Percentiles rank a stretch among this genome's conserved stretches.
phyloP scores from a whole-genome alignment of 1,139 yeast genomes.

The Lizanozyma gosingica region DNA sequence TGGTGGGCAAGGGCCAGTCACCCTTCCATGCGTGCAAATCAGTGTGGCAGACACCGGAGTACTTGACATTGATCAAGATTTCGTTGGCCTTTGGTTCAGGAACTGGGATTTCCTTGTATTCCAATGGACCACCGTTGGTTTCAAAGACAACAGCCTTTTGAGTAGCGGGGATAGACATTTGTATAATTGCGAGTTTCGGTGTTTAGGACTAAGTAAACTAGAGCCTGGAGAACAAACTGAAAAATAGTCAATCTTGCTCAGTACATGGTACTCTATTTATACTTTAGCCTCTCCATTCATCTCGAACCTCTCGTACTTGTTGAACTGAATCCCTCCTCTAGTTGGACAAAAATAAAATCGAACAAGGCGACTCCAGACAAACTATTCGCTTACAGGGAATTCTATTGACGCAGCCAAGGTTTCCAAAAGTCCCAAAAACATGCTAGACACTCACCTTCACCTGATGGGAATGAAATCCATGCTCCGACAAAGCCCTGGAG shows the following conservation, averaged over 20 bases:
- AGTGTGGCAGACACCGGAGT: conserved; percentile 76
- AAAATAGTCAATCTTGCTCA: not conserved
- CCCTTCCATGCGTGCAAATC: conserved; percentile 78
- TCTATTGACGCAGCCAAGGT: not conserved
- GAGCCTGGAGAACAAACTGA: not conserved
- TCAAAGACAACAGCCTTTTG: conserved; percentile 41
- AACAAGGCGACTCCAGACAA: not conserved
- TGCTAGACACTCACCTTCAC: not conserved
- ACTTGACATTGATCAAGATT: conserved; percentile 56
- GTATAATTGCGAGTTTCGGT: not conserved
- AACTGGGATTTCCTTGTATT: conserved; percentile 56
- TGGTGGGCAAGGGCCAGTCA: conserved; percentile 64
- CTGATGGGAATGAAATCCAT: no score
- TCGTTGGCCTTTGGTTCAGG: conserved; percentile 64
- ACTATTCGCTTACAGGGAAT: not conserved
- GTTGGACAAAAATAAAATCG: not conserved
- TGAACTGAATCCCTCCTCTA: not conserved
- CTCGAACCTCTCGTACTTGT: no score
- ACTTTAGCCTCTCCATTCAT: no score
- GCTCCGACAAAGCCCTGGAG: not conserved
- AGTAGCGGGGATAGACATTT: conserved; percentile 24
- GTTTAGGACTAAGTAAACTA: not conserved
- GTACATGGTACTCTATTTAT: not conserved
- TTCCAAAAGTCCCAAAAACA: not conserved
- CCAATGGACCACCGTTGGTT: conserved; percentile 39